Evolutionary conservation across 2,329 filamentous ascomycete species (phyloP), one percentile per base, ranked within the genome.

Genomic region (Fusarium citri): DNA sequence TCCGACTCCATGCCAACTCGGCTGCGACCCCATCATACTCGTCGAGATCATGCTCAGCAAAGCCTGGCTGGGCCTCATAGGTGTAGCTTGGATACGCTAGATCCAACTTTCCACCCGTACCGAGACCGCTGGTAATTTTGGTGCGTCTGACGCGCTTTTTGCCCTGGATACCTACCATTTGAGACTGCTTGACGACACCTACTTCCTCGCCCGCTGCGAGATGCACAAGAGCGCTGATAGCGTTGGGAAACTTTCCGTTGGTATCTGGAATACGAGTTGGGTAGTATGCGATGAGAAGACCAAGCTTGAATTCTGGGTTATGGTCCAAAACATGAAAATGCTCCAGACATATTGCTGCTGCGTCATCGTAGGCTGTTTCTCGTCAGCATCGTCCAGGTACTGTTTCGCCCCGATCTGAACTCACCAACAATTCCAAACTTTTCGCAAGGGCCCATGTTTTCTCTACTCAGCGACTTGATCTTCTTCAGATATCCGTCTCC

Each of bases 21-120:
- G 90, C 87, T 0, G 86, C 86, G 5, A 92, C 82, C 12, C 85
- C 82, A 68, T 93, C 86, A 72, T 89, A 94, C 69, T 91, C 87
- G 4, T 92, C 89, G 31, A 92, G 77, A 59, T 93, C 88, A 22
- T 86, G 84, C 78, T 94, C 91, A 0, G 92, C 92, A 67, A 94
- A 94, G 0, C 92, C 92, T 0, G 88, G 80, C 53, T 88, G 80
- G 80, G 87, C 81, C 11, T 80, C 66, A 51, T 84, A 84, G 1
- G 78, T 76, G 45, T 83, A 84, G 20, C 78, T 78, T 0, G 78
- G 78, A 45, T 82, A 84, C 0, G 77, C 81, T 2, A 80, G 71
- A 12, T 75, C 68, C 40, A 81, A 63, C 8, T 72, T 76, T 6
- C 80, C 78, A 0, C 82, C 83, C 0, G 77, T 73, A 1, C 83